These are phyloP conservation scores for Crithidia bombi DNA, from an alignment of 208 protist species.

Conservation along the genomic window DNA sequence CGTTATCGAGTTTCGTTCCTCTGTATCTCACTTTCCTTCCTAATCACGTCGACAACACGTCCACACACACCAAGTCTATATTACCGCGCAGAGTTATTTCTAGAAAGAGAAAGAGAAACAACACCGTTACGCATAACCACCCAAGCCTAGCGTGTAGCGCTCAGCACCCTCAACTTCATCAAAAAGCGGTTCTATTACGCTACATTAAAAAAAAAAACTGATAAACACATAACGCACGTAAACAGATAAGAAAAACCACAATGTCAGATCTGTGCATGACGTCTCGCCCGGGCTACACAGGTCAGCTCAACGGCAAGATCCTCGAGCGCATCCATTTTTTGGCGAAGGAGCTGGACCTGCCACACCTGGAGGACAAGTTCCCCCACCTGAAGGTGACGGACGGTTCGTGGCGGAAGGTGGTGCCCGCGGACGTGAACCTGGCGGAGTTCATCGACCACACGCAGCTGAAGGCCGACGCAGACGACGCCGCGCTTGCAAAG, in stretches of 20 bases:
- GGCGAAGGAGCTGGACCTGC: constrained; percentile 38
- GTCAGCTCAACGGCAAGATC: constrained; percentile 64
- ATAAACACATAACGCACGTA: not conserved
- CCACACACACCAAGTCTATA: no score
- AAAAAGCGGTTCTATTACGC: no score
- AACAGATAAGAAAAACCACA: not conserved
- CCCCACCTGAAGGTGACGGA: constrained; percentile 54
- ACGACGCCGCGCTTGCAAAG: constrained; percentile 51
- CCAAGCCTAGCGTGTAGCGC: no score
- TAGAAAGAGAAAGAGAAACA: no score
- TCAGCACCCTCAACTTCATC: no score
- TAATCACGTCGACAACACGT: no score
- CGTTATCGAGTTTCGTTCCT: no score
- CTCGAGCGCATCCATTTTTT: constrained; percentile 60
- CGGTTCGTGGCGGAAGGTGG: constrained; percentile 53
- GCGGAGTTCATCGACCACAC: constrained; percentile 94
- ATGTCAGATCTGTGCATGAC: constrained; percentile 54
- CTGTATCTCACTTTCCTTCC: no score
- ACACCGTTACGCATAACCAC: no score
- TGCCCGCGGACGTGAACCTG: constrained; percentile 27
- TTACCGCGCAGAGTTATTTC: no score
- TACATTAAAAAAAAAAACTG: not conserved
- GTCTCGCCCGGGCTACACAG: constrained; percentile 60
- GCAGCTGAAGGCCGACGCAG: constrained; percentile 85
- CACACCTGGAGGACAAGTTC: constrained; percentile 60